phyloP scores from a whole-genome alignment of 2,329 filamentous ascomycete genomes.

The Cladophialophora bantiana region DNA sequence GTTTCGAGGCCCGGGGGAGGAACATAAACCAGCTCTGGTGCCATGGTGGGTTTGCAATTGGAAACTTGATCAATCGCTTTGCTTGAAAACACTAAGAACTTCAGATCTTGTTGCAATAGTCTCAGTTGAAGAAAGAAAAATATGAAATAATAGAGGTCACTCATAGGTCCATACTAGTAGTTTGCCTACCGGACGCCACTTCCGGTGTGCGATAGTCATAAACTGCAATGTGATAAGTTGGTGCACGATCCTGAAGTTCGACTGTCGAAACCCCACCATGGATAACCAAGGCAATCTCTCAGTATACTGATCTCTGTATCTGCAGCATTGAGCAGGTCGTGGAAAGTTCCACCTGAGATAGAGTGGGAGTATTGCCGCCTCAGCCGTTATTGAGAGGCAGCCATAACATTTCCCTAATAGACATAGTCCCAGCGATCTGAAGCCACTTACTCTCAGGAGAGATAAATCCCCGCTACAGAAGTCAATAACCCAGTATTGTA shows the following conservation, averaged over 20 bases:
- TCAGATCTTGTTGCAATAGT: background rate
- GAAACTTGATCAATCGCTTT: background rate
- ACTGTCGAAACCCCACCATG: background rate
- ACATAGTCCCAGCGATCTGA: background rate
- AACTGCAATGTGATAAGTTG: background rate
- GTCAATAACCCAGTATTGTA: background rate
- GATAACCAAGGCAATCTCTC: background rate
- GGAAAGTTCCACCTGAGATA: background rate
- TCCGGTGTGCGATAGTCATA: background rate
- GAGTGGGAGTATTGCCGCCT: background rate
- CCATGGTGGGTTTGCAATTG: background rate
- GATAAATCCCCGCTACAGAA: background rate
- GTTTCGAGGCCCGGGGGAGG: slow-evolving; percentile 9
- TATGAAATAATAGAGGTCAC: background rate
- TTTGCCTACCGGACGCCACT: background rate
- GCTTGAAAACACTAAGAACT: background rate
- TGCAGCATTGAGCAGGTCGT: background rate
- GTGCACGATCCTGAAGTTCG: background rate
- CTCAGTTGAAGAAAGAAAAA: background rate
- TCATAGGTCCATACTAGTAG: background rate
- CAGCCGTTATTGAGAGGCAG: background rate
- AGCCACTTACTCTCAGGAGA: background rate
- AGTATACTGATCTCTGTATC: background rate
- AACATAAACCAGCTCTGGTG: background rate
- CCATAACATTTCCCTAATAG: background rate